Evolutionary conservation across 768 basidiomycete genomes (phyloP).

Genomic region (Exsudoporus frostii): DNA sequence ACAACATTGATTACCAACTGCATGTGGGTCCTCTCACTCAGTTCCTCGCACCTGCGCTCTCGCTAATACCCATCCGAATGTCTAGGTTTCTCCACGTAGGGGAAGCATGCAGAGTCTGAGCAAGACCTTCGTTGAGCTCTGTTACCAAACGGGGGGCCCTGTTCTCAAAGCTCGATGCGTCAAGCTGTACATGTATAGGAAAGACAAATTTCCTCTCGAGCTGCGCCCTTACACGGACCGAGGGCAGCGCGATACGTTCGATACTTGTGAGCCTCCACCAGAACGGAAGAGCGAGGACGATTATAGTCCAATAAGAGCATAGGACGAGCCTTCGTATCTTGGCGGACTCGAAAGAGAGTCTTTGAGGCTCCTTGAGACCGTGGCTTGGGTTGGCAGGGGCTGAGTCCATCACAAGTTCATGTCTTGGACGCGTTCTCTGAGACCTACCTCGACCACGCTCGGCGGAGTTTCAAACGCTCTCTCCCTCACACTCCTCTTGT

Average conservation of each 20-base stretch:
- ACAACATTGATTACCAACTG: constrained; percentile 6
- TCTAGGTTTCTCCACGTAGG: constrained; percentile 45
- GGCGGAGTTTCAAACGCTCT: constrained; percentile 35
- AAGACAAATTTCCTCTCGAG: constrained; percentile 43
- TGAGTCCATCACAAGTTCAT: constrained; percentile 22
- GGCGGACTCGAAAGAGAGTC: constrained; percentile 50
- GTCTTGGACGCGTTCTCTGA: constrained; percentile 9
- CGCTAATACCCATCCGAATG: constrained; percentile 30
- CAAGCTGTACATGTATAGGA: constrained; percentile 42
- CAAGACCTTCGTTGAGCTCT: constrained; percentile 27
- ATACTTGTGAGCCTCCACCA: constrained; percentile 97
- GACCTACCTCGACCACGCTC: constrained; percentile 7
- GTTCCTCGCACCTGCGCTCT: constrained; percentile 35
- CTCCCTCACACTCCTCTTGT: constrained; percentile 21
- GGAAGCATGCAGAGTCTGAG: constrained; percentile 13
- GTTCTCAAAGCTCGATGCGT: constrained; percentile 21
- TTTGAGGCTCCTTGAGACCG: constrained; percentile 43
- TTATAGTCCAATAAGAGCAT: constrained; percentile 71
- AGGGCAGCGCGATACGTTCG: constrained; percentile 72
- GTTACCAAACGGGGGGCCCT: constrained; percentile 18
- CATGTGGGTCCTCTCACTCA: background rate
- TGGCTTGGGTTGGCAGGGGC: constrained; percentile 13
- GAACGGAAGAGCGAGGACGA: constrained; percentile 76
- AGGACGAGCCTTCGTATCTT: constrained; percentile 58
- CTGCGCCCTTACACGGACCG: constrained; percentile 52